These are phyloP conservation scores for Selaginella tamariscina DNA, from an alignment of 75 land plant genomes.

Conservation along the genomic window DNA sequence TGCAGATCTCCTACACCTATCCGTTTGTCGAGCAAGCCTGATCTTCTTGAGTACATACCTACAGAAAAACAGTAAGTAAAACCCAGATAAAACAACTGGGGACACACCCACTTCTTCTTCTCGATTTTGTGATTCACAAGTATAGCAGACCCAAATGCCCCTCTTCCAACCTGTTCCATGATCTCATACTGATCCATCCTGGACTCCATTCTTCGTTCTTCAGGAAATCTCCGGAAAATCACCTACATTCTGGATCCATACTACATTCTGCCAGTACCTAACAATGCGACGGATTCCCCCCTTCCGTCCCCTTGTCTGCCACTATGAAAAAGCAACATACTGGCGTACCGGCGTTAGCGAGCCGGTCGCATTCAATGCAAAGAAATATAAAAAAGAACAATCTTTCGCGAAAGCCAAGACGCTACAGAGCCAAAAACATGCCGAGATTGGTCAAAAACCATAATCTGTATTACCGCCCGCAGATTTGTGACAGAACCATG, in stretches of 20 bases:
- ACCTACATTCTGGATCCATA: no score
- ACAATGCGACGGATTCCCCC: neutral
- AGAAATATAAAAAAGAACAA: no score
- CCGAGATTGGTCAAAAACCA: no score
- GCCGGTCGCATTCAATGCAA: neutral
- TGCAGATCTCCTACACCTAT: conserved; percentile 61
- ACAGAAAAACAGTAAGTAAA: neutral
- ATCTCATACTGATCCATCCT: conserved; percentile 84
- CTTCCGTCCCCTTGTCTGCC: neutral
- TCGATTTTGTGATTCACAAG: conserved; percentile 67
- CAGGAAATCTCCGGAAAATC: no score
- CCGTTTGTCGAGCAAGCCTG: conserved; percentile 68
- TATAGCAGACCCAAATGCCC: conserved; percentile 67
- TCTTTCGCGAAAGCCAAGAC: no score
- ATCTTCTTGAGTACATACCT: conserved; percentile 93
- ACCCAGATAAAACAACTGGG: neutral
- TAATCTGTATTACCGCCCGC: no score
- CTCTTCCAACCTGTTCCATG: conserved; percentile 79
- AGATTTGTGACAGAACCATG: no score
- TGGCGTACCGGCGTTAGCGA: neutral
- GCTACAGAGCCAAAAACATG: no score
- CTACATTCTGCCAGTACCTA: no score
- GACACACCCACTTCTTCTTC: conserved; percentile 49
- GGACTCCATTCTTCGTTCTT: no score
- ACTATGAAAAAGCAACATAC: neutral